Base-by-base conservation (phyloP, 2,329 filamentous ascomycete species). In the Aspergillus sp. region DNA sequence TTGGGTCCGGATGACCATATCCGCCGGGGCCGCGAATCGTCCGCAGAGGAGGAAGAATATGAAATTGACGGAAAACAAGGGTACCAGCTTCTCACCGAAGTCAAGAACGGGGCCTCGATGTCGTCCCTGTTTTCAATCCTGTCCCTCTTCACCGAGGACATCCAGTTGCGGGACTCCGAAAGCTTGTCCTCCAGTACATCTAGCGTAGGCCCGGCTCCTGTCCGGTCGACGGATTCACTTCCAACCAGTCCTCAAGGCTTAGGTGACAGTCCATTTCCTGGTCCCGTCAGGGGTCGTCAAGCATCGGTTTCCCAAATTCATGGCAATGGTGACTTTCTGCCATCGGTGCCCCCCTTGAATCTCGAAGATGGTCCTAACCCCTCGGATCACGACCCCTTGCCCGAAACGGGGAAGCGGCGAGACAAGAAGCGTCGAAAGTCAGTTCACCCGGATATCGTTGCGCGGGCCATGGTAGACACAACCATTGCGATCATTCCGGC, bases 401-500 rank as follows among this genome's bases (percentile, higher is more conserved):
- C 56, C 39, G 61, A 68, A 52, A 57, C 58, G 12, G 66, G 57
- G 39, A 64, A 62, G 18, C 60, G 56, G 49, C 59, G 73, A 45
- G 57, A 61, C 49, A 68, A 76, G 69, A 65, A 80, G 73, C 66
- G 67, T 18, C 68, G 64, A 20, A 89, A 88, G 64, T 98, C 95
- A 14, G 92, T 91, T 0, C 95, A 99, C 76, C 95, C 95, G 11
- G 95, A 99, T 71, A 95, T 99, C 63, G 92, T 99, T 64, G 95
- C 94, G n/a, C 86, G 95, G 65, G 95, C 95, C 6, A 96, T 92
- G 16, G 90, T 96, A 24, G 96, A 99, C 72, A 99, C 95, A 0
- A 99, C 96, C 0, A 97, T 99, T 75, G 95, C 95, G 6, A 96
- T 99, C 64, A 99, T 99, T 58, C 96, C 96, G 1, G 95, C 95